Conservation (phyloP, 495 filamentous ascomycete genomes). For the Aspergillus bridgeri region DNA sequence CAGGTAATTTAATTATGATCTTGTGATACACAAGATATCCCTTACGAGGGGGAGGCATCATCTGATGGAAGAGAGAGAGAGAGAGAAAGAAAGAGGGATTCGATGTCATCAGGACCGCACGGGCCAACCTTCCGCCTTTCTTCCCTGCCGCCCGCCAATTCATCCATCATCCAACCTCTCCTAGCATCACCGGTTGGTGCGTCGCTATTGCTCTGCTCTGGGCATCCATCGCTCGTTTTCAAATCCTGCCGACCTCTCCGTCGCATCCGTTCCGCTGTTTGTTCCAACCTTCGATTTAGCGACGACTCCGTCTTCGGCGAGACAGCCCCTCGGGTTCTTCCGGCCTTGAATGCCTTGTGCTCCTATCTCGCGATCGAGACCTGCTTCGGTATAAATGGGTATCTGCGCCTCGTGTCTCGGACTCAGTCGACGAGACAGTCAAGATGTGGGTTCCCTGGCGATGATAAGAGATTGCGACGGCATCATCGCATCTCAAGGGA, state of each 20-base stretch:
- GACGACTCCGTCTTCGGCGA: neutral
- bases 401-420: conserved; percentile 52
- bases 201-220: neutral
- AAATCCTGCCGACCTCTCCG: neutral
- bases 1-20: neutral
- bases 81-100: neutral
- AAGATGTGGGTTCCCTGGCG: conserved; percentile 38
- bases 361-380: conserved; percentile 17
- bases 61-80: neutral
- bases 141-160: neutral
- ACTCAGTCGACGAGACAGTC: conserved; percentile 38
- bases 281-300: neutral
- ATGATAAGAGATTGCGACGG: neutral
- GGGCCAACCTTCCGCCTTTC: neutral
- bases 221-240: conserved; percentile 10
- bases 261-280: neutral
- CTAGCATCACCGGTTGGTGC: conserved; percentile 16
- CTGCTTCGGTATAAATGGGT: conserved; percentile 39
- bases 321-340: neutral
- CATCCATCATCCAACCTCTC: neutral
- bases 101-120: neutral
- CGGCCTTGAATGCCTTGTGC: conserved; percentile 29
- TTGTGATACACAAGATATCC: neutral
- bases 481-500: neutral
- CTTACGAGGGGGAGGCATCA: neutral